Percentiles rank a stretch among this genome's conserved stretches.
Evolutionary conservation across 169 alveolate species (phyloP).

Genomic region (Cryptosporidium tyzzeri): DNA sequence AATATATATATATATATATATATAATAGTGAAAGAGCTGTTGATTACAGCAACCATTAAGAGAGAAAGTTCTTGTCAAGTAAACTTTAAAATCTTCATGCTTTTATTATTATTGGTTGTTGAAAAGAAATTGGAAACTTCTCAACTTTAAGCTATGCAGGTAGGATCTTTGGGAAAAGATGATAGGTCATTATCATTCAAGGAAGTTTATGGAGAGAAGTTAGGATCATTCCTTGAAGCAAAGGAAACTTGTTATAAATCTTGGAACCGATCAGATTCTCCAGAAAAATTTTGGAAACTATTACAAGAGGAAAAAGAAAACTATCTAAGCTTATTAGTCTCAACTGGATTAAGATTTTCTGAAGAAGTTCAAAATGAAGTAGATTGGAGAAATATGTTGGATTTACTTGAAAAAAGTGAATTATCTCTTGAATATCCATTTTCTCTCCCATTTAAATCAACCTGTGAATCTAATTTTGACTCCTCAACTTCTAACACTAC

Average conservation of each 20-base stretch:
- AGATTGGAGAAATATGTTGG: slow-evolving; percentile 47
- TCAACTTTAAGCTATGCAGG: neutral
- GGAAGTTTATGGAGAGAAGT: slow-evolving; percentile 54
- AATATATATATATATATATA: neutral
- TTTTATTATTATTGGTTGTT: neutral
- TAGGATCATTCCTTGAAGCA: slow-evolving; percentile 44
- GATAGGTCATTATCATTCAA: slow-evolving; percentile 31
- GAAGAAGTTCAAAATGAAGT: slow-evolving; percentile 44
- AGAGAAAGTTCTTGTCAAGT: neutral
- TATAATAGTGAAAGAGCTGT: too few species aligned
- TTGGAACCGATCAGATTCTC: slow-evolving; percentile 28
- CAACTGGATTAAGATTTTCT: slow-evolving; percentile 36
- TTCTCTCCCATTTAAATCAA: slow-evolving; percentile 9
- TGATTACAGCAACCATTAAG: neutral
- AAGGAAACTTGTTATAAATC: slow-evolving; percentile 17
- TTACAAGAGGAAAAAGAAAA: slow-evolving; percentile 52
- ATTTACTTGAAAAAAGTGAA: slow-evolving; percentile 21
- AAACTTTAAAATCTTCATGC: neutral
- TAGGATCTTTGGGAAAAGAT: slow-evolving; percentile 2
- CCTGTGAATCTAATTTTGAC: neutral
- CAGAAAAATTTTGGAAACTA: slow-evolving; percentile 21
- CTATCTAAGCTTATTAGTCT: slow-evolving; percentile 6
- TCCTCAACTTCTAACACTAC: neutral
- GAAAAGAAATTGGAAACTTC: neutral
- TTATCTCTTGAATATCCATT: slow-evolving; percentile 41